These are phyloP conservation scores for Boletus huronensis DNA, from an alignment of 768 basidiomycete species.

Conservation along the genomic window DNA sequence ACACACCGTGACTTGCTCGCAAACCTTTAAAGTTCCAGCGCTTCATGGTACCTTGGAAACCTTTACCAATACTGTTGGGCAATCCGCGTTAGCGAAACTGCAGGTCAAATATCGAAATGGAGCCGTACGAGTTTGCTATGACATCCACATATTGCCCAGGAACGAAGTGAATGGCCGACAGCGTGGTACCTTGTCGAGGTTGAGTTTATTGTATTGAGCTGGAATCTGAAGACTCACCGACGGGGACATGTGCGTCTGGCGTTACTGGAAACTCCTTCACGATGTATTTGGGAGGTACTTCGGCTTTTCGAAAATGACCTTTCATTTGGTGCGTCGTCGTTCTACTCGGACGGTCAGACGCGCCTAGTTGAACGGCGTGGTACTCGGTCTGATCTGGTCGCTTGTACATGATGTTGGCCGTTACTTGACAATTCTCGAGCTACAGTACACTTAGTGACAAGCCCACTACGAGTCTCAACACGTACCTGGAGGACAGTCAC, in stretches of 20 bases:
- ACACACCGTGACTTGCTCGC: conserved; percentile 93
- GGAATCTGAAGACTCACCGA: conserved; percentile 53
- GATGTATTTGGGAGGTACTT: conserved; percentile 76
- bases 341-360: conserved; percentile 69
- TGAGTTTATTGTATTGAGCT: background rate
- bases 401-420: conserved; percentile 66
- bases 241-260: conserved; percentile 81
- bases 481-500: conserved; percentile 92
- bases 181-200: conserved; percentile 61
- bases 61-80: conserved; percentile 81
- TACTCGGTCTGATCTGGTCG: conserved; percentile 68
- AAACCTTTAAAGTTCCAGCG: conserved; percentile 91
- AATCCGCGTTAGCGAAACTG: conserved; percentile 5
- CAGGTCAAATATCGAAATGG: background rate
- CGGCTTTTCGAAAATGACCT: conserved; percentile 85
- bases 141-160: conserved; percentile 97
- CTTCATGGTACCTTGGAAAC: conserved; percentile 97
- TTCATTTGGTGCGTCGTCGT: conserved; percentile 75
- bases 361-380: conserved; percentile 92
- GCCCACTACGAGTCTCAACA: conserved; percentile 2
- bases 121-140: conserved; percentile 77
- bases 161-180: conserved; percentile 93
- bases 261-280: conserved; percentile 89
- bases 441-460: conserved; percentile 29
- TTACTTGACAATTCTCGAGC: conserved; percentile 90